Percentiles rank a stretch among this genome's conserved stretches.
These are phyloP conservation scores for Naegleria fowleri DNA, from an alignment of 208 protist genomes.

Conservation along the genomic window DNA sequence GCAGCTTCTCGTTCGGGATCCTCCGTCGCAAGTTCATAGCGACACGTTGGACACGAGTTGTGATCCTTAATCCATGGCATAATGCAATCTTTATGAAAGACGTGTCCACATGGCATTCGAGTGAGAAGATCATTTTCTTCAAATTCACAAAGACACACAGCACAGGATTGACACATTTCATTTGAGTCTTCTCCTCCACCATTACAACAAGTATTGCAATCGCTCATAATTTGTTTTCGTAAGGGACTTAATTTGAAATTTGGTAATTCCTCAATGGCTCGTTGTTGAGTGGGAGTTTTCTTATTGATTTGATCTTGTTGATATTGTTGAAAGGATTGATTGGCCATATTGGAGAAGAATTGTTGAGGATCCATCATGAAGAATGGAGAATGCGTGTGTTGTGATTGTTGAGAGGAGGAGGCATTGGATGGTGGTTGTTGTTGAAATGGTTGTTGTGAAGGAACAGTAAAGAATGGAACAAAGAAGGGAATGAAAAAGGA, in stretches of 20 bases:
- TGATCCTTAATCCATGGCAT: conserved; percentile 41
- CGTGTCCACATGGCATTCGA: conserved; percentile 43
- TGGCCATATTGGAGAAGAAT: not conserved
- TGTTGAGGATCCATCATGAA: too few relatives aligned
- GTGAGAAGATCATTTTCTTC: conserved; percentile 22
- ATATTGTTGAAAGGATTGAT: not conserved
- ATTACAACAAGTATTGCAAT: not conserved
- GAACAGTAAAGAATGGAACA: too few relatives aligned
- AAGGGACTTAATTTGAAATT: not conserved
- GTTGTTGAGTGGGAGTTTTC: not conserved
- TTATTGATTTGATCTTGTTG: not conserved
- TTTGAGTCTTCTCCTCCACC: too few relatives aligned
- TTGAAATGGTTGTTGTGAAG: too few relatives aligned
- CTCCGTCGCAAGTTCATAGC: conserved; percentile 43
- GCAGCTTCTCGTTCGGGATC: not conserved
- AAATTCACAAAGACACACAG: conserved; percentile 37
- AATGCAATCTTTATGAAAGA: conserved; percentile 44
- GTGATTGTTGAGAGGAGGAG: too few relatives aligned
- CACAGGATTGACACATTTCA: conserved; percentile 23
- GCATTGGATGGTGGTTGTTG: too few relatives aligned
- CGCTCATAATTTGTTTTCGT: not conserved
- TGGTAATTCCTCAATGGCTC: not conserved
- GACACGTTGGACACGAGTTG: conserved; percentile 49
- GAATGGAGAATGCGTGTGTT: too few relatives aligned
- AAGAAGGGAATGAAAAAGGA: too few relatives aligned